Base-by-base conservation (phyloP, 306 rosid genomes). In the Rosa lucieae region DNA sequence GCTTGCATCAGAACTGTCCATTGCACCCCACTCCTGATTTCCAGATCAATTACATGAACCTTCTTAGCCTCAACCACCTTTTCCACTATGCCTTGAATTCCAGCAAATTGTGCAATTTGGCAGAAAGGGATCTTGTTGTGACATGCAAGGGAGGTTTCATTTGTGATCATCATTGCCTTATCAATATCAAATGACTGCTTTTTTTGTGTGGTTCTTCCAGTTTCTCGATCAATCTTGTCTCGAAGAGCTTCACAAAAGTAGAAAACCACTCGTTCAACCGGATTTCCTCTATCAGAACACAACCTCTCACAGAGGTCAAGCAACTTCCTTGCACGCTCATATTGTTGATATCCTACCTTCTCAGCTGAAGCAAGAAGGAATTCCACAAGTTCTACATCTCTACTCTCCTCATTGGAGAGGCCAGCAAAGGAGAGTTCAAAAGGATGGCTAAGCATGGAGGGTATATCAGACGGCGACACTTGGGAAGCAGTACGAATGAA, bases 301-400 rank as follows among this genome's bases (percentile, higher is more conserved):
- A 72, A 44, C 0, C 75, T 65, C 11, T 82, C 81, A 11, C 90
- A 90, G 11, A 66, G 87, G 2, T 62, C 42, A 8, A 92, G 88
- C 51, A 90, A 47, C 9, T 85, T 85, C 29, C 52, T 29, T 8
- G 90, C 91, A 1, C 88, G 86, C 73, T 82, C 87, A 20, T 77
- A 88, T 18, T 89, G 95, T 44, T 87, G 82, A 21, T 37, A 56
- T 3, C 89, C 93, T 1, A 90, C 83, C 84, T 88, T 89, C 86
- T 92, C 96, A n/a, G 90, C 92, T 74, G 86, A 82, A 67, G 89
- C 79, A 18, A 92, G 85, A 68, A 92, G 96, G 42, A 87, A 72
- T 52, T 89, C 90, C 14, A 82, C 94, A 17, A 92, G 91, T 76
- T 67, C 86, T 40, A 85, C 85, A 23, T 88, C 90, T 20, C 71